A percentile compares a stretch with the other conserved stretches of the same genome.
Conservation (phyloP, 202 grass and related monocot genomes). For the Thinopyrum obtusiflorum region DNA sequence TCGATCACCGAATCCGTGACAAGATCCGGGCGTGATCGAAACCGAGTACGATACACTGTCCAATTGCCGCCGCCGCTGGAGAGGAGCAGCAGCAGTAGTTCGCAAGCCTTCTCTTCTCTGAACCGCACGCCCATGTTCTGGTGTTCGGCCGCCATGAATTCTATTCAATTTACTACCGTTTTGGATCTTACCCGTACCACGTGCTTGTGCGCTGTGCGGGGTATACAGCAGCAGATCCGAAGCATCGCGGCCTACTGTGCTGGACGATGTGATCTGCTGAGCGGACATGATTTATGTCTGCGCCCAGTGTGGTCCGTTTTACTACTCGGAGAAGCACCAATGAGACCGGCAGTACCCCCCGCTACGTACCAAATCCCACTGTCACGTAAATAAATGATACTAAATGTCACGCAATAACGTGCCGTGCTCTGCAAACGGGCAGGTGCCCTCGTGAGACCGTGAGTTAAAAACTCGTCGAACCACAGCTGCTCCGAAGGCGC, state of each 20-base stretch:
- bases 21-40: neutral
- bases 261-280: neutral
- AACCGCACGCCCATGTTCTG: too few relatives aligned
- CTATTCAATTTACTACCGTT: too few relatives aligned
- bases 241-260: too few relatives aligned
- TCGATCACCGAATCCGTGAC: neutral
- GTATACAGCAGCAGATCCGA: too few relatives aligned
- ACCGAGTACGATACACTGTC: neutral
- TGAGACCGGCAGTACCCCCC: neutral
- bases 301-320: neutral
- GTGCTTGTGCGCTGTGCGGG: too few relatives aligned
- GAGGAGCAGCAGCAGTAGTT: neutral
- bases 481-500: neutral
- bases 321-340: too few relatives aligned
- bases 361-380: neutral
- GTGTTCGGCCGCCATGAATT: too few relatives aligned
- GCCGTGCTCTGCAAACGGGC: too few relatives aligned
- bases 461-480: neutral
- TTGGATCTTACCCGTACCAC: too few relatives aligned
- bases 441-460: too few relatives aligned
- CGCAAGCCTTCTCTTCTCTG: too few relatives aligned
- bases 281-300: neutral
- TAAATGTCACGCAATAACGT: neutral
- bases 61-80: neutral
- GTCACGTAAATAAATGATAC: too few relatives aligned